Evolutionary conservation across 768 basidiomycete genomes (phyloP).

Genomic region (Rhodotorula kratochvilovae): DNA sequence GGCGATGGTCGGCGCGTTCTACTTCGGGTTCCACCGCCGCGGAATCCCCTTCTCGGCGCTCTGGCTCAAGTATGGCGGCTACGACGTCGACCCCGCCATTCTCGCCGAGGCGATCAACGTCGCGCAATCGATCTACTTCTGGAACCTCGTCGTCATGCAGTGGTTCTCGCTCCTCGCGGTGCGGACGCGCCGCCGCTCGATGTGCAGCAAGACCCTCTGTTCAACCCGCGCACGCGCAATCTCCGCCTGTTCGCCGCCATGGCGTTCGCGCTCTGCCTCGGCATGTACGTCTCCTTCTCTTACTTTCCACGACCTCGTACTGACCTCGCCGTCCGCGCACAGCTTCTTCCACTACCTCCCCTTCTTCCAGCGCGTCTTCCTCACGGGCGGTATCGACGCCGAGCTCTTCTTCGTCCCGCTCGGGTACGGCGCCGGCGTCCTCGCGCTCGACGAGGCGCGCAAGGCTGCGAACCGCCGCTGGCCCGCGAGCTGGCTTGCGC

Average conservation of each 20-base stretch:
- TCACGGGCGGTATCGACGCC: constrained; percentile 52
- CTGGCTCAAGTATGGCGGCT: constrained; percentile 54
- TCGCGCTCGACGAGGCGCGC: constrained; percentile 47
- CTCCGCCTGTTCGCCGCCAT: constrained; percentile 55
- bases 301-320: not conserved
- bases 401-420: constrained; percentile 58
- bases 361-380: constrained; percentile 52
- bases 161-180: constrained; percentile 60
- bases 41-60: constrained; percentile 55
- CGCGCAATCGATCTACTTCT: constrained; percentile 58
- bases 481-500: constrained; percentile 45
- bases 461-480: constrained; percentile 46
- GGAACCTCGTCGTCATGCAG: constrained; percentile 58
- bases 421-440: constrained; percentile 48
- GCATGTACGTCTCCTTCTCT: constrained; percentile 39
- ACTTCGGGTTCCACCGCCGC: constrained; percentile 25
- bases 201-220: constrained; percentile 58
- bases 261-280: constrained; percentile 51
- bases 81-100: constrained; percentile 48
- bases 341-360: constrained; percentile 48
- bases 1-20: constrained; percentile 50
- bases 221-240: constrained; percentile 46
- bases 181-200: constrained; percentile 56
- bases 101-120: constrained; percentile 47
- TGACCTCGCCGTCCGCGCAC: not conserved